phyloP scores from a whole-genome alignment of 352 stramenopile genomes.

The Thalassiosira mediterranea region DNA sequence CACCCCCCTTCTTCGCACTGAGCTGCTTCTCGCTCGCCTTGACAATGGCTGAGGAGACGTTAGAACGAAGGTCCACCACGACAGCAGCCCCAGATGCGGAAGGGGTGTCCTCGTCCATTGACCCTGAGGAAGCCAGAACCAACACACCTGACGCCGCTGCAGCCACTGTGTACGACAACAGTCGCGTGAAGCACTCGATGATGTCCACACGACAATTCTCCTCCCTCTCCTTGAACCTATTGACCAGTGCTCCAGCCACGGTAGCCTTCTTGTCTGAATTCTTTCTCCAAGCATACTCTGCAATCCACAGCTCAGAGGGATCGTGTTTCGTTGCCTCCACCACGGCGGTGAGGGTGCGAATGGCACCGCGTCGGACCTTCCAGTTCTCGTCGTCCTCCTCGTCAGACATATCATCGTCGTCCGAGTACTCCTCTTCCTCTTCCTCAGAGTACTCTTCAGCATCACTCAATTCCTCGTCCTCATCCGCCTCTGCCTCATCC shows the following conservation, averaged over 20 bases:
- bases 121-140: constrained; percentile 35
- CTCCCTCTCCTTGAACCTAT: constrained; percentile 92
- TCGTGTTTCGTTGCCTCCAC: constrained; percentile 89
- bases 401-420: constrained; percentile 79
- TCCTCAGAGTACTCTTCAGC: constrained; percentile 89
- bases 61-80: constrained; percentile 68
- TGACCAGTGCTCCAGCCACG: constrained; percentile 81
- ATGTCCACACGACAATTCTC: constrained; percentile 98
- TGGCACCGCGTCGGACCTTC: constrained; percentile 91
- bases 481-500: constrained; percentile 82
- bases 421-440: constrained; percentile 85
- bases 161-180: constrained; percentile 89
- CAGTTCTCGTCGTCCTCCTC: constrained; percentile 85
- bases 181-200: constrained; percentile 92
- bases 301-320: constrained; percentile 89
- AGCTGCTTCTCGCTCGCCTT: constrained; percentile 82
- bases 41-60: constrained; percentile 68
- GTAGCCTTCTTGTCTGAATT: constrained; percentile 65
- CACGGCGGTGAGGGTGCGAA: constrained; percentile 76
- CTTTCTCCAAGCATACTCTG: constrained; percentile 56
- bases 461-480: constrained; percentile 87
- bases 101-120: constrained; percentile 49
- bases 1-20: constrained; percentile 73
- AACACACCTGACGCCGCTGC: constrained; percentile 65
- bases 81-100: constrained; percentile 28